A percentile compares a stretch with the other conserved stretches of the same genome.
Conservation (phyloP, 1,284 basidiomycete species). For the Polyporus tsugae region DNA sequence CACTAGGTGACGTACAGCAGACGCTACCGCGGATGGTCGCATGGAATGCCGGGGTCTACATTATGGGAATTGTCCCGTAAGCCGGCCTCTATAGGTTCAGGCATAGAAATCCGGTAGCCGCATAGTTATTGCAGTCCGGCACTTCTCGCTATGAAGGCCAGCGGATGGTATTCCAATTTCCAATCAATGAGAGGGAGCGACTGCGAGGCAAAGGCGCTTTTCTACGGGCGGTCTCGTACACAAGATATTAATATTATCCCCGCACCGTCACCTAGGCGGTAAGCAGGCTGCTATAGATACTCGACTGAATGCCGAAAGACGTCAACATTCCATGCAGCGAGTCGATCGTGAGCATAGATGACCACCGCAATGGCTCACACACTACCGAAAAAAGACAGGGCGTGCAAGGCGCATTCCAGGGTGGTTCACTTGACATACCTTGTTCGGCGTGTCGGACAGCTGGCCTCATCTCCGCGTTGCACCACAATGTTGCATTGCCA, state of each 20-base stretch:
- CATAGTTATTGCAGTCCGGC: background rate
- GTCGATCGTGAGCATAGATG: constrained; percentile 3
- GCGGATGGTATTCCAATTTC: background rate
- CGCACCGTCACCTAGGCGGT: background rate
- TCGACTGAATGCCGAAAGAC: background rate
- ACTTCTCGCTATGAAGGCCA: background rate
- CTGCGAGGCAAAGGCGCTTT: background rate
- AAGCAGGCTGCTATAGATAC: no score
- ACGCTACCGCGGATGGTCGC: background rate
- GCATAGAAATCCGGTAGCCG: background rate
- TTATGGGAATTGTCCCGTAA: background rate
- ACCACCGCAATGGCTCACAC: background rate
- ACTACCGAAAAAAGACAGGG: background rate
- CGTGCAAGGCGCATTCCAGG: background rate
- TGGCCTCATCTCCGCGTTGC: background rate
- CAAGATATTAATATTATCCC: background rate
- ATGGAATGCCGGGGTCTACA: constrained; percentile 5
- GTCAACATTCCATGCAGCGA: background rate
- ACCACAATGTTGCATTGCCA: background rate
- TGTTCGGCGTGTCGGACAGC: constrained; percentile 2
- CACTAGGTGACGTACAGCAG: background rate
- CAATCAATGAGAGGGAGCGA: background rate
- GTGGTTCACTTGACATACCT: constrained; percentile 9
- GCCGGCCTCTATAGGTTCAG: background rate
- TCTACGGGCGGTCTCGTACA: background rate